Conservation (phyloP, 1,284 basidiomycete genomes). For the Ustilago loliicola region DNA sequence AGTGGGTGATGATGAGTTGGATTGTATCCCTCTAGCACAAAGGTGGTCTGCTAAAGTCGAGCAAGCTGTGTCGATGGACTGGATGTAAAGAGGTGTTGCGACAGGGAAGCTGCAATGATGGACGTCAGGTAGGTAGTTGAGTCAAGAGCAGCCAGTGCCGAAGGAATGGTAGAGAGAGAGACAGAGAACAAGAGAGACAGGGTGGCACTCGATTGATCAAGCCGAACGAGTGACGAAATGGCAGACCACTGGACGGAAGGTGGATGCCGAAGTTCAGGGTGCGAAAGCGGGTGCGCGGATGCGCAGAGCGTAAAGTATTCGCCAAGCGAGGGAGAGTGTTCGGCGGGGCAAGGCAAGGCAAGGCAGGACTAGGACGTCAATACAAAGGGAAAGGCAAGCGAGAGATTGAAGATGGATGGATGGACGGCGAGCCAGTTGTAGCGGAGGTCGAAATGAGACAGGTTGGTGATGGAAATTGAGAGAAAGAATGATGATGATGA, state of each 20-base stretch:
- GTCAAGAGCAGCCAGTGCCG: slow-evolving; percentile 2
- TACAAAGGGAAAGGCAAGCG: not conserved
- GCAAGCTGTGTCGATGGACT: not conserved
- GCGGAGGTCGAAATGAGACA: slow-evolving; percentile 29
- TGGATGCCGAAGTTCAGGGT: slow-evolving; percentile 11
- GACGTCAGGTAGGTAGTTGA: not conserved
- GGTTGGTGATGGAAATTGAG: slow-evolving; percentile 35
- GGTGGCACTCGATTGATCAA: not conserved
- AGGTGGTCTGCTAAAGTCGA: too few species aligned
- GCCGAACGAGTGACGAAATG: slow-evolving; percentile 4
- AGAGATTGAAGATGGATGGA: slow-evolving; percentile 1
- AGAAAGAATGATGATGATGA: slow-evolving; percentile 5
- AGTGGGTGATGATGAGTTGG: too few species aligned
- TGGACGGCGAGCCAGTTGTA: slow-evolving; percentile 20
- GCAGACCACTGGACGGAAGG: not conserved
- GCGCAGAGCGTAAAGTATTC: not conserved
- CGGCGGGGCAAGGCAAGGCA: not conserved
- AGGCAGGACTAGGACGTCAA: not conserved
- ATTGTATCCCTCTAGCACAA: too few species aligned
- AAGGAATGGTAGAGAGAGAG: slow-evolving; percentile 6
- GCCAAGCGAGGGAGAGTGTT: not conserved
- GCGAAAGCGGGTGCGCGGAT: slow-evolving; percentile 2
- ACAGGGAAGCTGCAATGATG: not conserved
- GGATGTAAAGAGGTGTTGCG: too few species aligned
- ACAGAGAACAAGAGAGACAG: not conserved